Evolutionary conservation across 306 rosid genomes (phyloP).

Genomic region (Quercus glauca): DNA sequence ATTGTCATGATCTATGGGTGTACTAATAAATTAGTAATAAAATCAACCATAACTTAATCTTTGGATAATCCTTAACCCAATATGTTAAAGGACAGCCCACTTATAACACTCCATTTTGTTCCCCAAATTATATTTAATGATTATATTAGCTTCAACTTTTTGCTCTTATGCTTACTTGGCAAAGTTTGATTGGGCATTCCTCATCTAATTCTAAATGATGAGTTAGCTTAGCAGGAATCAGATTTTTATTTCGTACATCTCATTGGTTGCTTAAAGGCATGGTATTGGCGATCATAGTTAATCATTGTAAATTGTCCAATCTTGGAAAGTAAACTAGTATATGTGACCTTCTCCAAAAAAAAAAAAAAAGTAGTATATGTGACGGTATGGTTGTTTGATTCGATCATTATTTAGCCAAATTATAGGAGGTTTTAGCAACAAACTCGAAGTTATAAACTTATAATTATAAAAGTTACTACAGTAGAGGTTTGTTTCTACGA

Average conservation of each 20-base stretch:
- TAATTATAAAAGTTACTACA: too few species aligned
- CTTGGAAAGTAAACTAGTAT: constrained; percentile 7
- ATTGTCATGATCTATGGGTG: constrained; percentile 18
- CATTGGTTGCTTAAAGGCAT: background rate
- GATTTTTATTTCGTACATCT: background rate
- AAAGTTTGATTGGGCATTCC: constrained; percentile 22
- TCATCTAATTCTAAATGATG: background rate
- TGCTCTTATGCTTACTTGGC: constrained; percentile 17
- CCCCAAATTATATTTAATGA: background rate
- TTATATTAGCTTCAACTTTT: background rate
- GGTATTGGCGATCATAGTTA: constrained; percentile 16
- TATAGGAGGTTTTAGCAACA: too few species aligned
- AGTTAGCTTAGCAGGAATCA: background rate
- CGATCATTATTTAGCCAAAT: too few species aligned
- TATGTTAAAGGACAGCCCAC: background rate
- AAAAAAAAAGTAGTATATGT: background rate
- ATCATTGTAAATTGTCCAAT: constrained; percentile 31
- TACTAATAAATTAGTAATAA: background rate
- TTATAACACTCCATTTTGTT: background rate
- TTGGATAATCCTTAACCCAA: background rate
- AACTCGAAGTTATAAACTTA: too few species aligned
- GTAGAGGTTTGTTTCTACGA: too few species aligned
- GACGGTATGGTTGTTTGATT: constrained; percentile 11
- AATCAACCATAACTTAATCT: background rate
- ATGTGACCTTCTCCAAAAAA: constrained; percentile 3